Evolutionary conservation across 345 rosid genomes (phyloP).

Genomic region (Eucalyptus marginata): DNA sequence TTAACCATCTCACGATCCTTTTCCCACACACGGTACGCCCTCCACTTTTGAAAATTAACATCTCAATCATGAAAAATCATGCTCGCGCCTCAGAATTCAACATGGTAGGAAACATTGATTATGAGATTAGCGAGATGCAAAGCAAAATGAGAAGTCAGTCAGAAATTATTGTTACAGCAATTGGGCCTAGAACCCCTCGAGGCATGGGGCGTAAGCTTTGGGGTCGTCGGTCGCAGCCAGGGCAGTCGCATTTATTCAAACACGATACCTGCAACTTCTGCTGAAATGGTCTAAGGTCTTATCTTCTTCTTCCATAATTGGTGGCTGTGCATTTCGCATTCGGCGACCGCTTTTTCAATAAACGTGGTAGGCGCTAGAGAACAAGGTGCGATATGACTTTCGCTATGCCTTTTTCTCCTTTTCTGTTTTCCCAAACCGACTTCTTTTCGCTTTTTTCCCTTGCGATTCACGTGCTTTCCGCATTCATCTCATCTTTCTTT

Average conservation of each 20-base stretch:
- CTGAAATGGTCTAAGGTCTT: no score
- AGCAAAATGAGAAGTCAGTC: background rate
- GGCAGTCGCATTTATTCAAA: background rate
- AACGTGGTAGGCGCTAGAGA: background rate
- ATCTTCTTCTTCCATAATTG: no score
- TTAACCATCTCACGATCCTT: background rate
- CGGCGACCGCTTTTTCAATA: no score
- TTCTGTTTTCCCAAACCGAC: background rate
- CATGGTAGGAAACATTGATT: no score
- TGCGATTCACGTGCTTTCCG: background rate
- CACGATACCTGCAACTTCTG: background rate
- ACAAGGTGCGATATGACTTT: background rate
- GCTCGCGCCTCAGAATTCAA: no score
- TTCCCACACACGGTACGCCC: background rate
- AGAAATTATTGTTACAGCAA: background rate
- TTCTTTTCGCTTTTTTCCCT: background rate
- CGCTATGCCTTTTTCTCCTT: background rate
- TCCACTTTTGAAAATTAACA: background rate
- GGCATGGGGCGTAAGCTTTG: background rate
- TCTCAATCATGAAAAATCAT: background rate
- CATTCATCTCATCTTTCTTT: background rate
- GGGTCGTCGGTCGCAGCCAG: background rate
- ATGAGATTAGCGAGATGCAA: background rate
- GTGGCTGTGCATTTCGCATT: no score
- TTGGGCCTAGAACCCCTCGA: no score